These are phyloP conservation scores for Pseudocercospora macadamiae DNA, from an alignment of 2,329 filamentous ascomycete species.

Conservation along the genomic window DNA sequence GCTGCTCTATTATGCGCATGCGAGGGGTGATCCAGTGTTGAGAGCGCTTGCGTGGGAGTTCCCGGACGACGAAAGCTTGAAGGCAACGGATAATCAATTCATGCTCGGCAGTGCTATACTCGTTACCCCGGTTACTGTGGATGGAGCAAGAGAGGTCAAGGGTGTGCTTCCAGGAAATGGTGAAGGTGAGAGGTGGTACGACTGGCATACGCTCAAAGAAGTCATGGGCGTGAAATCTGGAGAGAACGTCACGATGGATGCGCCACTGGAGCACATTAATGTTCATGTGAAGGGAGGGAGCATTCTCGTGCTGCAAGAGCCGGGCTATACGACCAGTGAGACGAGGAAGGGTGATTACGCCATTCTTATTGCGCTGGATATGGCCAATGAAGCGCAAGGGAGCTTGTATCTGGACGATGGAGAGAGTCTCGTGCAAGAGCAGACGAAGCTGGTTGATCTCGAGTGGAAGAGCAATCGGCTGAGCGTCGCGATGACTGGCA, in stretches of 20 bases:
- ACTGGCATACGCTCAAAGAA: constrained; percentile 69
- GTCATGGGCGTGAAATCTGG: constrained; percentile 51
- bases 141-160: constrained; percentile 62
- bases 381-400: constrained; percentile 5
- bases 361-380: constrained; percentile 22
- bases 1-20: constrained; percentile 67
- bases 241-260: constrained; percentile 32
- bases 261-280: constrained; percentile 33
- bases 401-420: constrained; percentile 64
- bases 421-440: constrained; percentile 62
- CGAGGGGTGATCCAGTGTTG: constrained; percentile 68
- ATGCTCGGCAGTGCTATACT: constrained; percentile 66
- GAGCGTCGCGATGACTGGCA: no score
- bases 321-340: constrained; percentile 26
- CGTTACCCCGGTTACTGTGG: constrained; percentile 66
- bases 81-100: constrained; percentile 67
- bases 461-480: neutral
- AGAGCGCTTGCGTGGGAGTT: constrained; percentile 74
- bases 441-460: constrained; percentile 54
- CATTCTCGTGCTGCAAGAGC: constrained; percentile 29
- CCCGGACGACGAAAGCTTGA: constrained; percentile 66
- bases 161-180: constrained; percentile 69
- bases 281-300: constrained; percentile 30
- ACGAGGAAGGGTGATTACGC: constrained; percentile 17
- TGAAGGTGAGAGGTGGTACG: constrained; percentile 67